Conservation (phyloP, 768 basidiomycete genomes). For the Tulasnella sp. region DNA sequence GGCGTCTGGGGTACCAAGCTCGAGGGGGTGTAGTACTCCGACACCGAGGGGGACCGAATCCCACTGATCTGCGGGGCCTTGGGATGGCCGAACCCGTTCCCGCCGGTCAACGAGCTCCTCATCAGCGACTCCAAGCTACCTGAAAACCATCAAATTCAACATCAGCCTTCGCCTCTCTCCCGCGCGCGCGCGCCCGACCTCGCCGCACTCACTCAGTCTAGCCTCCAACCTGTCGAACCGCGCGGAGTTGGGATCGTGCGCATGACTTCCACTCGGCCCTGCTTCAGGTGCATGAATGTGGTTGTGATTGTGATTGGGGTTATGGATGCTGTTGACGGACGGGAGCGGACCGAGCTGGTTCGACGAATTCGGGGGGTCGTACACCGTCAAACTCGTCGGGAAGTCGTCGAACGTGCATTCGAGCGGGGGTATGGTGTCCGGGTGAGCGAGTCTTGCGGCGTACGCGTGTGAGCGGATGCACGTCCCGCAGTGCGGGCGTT, state of each 20-base stretch:
- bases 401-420: constrained; percentile 68
- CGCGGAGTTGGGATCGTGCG: background rate
- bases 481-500: constrained; percentile 57
- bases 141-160: background rate
- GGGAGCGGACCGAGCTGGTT: too few species aligned
- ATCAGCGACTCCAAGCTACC: background rate
- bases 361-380: too few species aligned
- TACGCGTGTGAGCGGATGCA: constrained; percentile 66
- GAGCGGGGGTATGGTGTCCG: constrained; percentile 41
- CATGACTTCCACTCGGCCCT: background rate
- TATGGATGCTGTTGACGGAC: background rate
- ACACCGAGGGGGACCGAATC: background rate
- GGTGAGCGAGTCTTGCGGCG: constrained; percentile 48
- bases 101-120: background rate
- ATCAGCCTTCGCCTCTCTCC: background rate
- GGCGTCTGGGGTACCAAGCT: background rate
- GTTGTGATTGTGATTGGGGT: background rate
- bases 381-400: background rate
- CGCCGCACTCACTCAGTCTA: background rate
- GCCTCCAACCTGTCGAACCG: constrained; percentile 3
- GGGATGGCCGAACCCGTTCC: background rate
- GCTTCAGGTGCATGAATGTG: background rate
- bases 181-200: background rate
- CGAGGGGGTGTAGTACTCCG: background rate
- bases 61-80: background rate